These are phyloP conservation scores for Senna tora DNA, from an alignment of 306 rosid species.

Conservation along the genomic window DNA sequence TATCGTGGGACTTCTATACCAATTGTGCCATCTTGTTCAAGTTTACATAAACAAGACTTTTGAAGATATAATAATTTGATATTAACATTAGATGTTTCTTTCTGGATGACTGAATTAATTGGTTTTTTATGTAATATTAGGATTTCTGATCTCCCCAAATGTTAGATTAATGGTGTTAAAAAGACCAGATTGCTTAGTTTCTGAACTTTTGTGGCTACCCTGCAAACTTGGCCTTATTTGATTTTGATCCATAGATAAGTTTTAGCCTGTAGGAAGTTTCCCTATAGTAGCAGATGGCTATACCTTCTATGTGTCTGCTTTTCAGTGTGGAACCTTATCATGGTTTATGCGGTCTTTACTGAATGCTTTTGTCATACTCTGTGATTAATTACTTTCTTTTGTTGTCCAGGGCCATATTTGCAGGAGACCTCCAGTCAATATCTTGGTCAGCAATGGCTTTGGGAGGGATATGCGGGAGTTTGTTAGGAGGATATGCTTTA, in stretches of 20 bases:
- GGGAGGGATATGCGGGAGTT: slow-evolving; percentile 86
- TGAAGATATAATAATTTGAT: background rate
- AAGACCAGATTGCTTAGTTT: slow-evolving; percentile 1
- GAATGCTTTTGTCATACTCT: slow-evolving; percentile 10
- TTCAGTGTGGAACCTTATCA: slow-evolving; percentile 24
- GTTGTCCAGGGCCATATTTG: slow-evolving; percentile 66
- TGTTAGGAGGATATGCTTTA: slow-evolving; percentile 79
- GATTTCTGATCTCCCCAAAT: background rate
- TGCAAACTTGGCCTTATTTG: slow-evolving; percentile 27
- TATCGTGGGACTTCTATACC: slow-evolving; percentile 11
- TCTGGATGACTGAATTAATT: slow-evolving; percentile 16
- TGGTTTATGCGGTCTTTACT: slow-evolving; percentile 12
- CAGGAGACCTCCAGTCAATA: slow-evolving; percentile 84
- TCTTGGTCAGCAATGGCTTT: slow-evolving; percentile 90
- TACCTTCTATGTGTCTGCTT: slow-evolving; percentile 18
- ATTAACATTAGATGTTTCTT: background rate
- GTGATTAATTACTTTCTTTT: slow-evolving; percentile 22
- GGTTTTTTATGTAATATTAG: background rate
- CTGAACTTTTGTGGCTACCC: slow-evolving; percentile 16
- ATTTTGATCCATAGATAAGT: slow-evolving; percentile 21
- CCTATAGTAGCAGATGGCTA: slow-evolving; percentile 7
- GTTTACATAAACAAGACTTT: slow-evolving; percentile 5
- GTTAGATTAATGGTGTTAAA: slow-evolving; percentile 3
- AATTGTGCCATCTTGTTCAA: slow-evolving; percentile 22
- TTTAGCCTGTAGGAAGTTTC: background rate